These are phyloP conservation scores for Salix exigua DNA, from an alignment of 345 rosid genomes.

Conservation along the genomic window DNA sequence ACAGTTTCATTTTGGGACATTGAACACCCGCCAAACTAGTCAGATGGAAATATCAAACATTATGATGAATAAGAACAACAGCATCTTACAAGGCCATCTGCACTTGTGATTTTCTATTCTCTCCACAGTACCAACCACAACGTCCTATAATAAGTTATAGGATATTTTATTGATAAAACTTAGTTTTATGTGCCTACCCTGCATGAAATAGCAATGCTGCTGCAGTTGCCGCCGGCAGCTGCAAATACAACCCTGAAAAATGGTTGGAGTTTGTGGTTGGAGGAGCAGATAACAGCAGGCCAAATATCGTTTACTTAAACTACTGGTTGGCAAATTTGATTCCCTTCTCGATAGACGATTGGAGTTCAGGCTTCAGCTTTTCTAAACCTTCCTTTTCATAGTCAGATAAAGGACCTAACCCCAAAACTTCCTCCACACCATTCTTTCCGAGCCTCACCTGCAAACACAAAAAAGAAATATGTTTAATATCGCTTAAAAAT, in stretches of 20 bases:
- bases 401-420: constrained; percentile 72
- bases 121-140: background rate
- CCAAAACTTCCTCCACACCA: constrained; percentile 72
- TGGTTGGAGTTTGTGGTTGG: background rate
- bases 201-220: constrained; percentile 15
- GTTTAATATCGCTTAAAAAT: background rate
- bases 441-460: constrained; percentile 84
- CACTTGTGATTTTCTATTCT: background rate
- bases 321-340: constrained; percentile 55
- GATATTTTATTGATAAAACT: constrained; percentile 25
- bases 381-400: constrained; percentile 66
- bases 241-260: constrained; percentile 19
- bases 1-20: too few relatives aligned
- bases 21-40: background rate
- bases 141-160: background rate
- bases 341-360: constrained; percentile 71
- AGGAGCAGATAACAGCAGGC: background rate
- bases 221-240: constrained; percentile 27
- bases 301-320: background rate
- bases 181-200: constrained; percentile 18
- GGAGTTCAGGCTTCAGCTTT: constrained; percentile 64
- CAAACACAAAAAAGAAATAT: background rate
- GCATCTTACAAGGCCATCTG: background rate
- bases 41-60: background rate
- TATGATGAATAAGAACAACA: background rate